Conservation (phyloP, 768 basidiomycete species). For the Leucosporidium yakuticum region DNA sequence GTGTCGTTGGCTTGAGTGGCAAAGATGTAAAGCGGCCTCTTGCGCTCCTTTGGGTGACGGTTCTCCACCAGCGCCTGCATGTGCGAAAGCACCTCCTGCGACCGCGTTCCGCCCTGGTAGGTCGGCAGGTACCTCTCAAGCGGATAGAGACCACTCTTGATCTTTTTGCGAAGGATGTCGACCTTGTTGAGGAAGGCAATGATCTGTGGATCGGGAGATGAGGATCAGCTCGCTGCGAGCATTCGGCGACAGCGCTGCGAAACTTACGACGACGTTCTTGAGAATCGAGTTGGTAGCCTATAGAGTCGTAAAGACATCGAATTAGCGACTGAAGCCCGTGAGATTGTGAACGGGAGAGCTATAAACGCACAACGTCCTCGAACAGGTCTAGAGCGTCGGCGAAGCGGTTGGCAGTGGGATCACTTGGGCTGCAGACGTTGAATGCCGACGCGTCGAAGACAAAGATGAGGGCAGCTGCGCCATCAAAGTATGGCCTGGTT, state of each 20-base stretch:
- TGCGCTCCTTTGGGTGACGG: neutral
- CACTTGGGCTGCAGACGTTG: neutral
- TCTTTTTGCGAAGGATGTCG: neutral
- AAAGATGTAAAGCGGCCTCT: neutral
- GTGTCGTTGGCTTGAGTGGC: constrained; percentile 5
- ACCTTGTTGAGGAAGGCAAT: constrained; percentile 9
- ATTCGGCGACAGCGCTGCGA: neutral
- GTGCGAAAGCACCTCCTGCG: neutral
- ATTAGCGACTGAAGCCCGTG: no score
- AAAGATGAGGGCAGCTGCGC: constrained; percentile 3
- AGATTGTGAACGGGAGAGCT: neutral
- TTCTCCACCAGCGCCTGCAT: neutral
- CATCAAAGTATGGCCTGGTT: constrained; percentile 2
- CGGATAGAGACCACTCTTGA: constrained; percentile 1
- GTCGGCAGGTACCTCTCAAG: neutral
- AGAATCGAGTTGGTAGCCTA: neutral
- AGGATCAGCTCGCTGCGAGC: neutral
- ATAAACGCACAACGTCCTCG: neutral
- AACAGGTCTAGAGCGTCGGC: constrained; percentile 7
- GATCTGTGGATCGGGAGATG: neutral
- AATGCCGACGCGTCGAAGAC: neutral
- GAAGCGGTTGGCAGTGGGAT: neutral
- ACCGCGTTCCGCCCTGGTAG: neutral
- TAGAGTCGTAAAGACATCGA: no score
- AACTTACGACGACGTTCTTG: neutral